Conservation (phyloP, 2,329 filamentous ascomycete genomes). For the Xylariaceae sp. region DNA sequence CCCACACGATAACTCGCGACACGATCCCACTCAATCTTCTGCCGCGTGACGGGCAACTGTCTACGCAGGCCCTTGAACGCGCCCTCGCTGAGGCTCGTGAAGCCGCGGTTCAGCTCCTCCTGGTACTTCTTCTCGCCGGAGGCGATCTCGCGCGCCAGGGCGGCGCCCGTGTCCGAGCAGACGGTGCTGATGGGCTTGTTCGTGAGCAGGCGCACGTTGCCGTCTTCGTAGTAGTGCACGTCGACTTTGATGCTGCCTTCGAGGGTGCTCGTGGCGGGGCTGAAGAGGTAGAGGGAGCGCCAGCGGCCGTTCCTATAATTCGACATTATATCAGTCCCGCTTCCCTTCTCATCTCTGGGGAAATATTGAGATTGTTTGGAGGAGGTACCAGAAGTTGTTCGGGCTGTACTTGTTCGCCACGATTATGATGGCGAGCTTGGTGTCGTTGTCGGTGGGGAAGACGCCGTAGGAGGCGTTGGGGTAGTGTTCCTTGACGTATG, state of each 20-base stretch:
- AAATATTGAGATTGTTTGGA: too few relatives aligned
- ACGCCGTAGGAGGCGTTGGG: slow-evolving; percentile 74
- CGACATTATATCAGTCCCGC: background rate
- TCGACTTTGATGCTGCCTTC: slow-evolving; percentile 84
- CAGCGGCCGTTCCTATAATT: slow-evolving; percentile 83
- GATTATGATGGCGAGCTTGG: slow-evolving; percentile 71
- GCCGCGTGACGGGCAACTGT: slow-evolving; percentile 90
- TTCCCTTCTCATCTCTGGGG: background rate
- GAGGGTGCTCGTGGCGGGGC: slow-evolving; percentile 61
- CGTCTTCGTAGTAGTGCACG: slow-evolving; percentile 99
- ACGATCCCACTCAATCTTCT: slow-evolving; percentile 99
- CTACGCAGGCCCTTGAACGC: slow-evolving; percentile 90
- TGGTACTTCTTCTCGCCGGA: slow-evolving; percentile 85
- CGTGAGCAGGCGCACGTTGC: slow-evolving; percentile 91
- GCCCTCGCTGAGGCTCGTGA: slow-evolving; percentile 82
- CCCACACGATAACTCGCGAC: slow-evolving; percentile 85
- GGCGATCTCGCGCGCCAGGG: slow-evolving; percentile 73
- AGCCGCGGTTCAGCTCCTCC: slow-evolving; percentile 89
- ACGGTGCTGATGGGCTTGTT: slow-evolving; percentile 66
- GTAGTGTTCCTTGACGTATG: slow-evolving; percentile 85
- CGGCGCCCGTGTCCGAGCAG: slow-evolving; percentile 58
- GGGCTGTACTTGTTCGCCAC: slow-evolving; percentile 97
- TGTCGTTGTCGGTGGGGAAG: slow-evolving; percentile 72
- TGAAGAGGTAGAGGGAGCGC: slow-evolving; percentile 80
- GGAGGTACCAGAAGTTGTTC: slow-evolving; percentile 83